Base-by-base conservation (phyloP, 805 yeast species). In the Isabelozyma gotoi region DNA sequence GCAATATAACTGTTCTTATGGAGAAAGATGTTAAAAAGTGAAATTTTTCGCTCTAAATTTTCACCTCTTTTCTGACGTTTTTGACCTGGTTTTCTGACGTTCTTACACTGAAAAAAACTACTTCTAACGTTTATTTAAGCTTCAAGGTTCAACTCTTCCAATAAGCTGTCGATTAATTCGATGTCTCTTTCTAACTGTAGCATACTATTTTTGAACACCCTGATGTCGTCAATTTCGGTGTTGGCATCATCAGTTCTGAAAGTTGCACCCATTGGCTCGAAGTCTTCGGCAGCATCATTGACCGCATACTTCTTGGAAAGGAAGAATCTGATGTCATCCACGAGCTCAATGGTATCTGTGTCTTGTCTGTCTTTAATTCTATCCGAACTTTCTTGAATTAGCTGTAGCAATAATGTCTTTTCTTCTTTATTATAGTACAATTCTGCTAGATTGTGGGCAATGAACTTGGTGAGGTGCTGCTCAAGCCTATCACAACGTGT, bases 261-360 rank as follows among this genome's bases (percentile, higher is more conserved):
- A 1, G 40, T 39, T 7, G 44, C 46, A 8, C 57, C 56, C 24
- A 51, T 42, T 3, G 62, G 59, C 33, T 55, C 60, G 39, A 62
- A 57, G 33, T 60, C 64, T 19, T 50, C 46, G n/a, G 53, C 49
- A 10, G 55, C 62, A 32, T 57, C 64, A 42, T 48, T 47, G 5
- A 66, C 61, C 1, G 58, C 57, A 42, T 68, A 62, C 50, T 65
- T 67, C 52, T 73, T 69, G 10, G 67, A 54, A 37, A 87, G 60
- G 49, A 81, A 84, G 59, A 75, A 87, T 49, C 90, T 68, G 8
- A 87, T 82, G 63, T 86, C 95, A 61, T 86, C 96, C 19, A 87
- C 70, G 51, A 87, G 66, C 53, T 87, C 96, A 55, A 87, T 84
- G 1, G 92, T 84, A 63, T 87, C 96, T 0, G 86, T 83, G 46